Percentiles rank a stretch among this genome's conserved stretches.
These are phyloP conservation scores for Phytopythium kandeliae DNA, from an alignment of 352 stramenopile genomes.

Conservation along the genomic window DNA sequence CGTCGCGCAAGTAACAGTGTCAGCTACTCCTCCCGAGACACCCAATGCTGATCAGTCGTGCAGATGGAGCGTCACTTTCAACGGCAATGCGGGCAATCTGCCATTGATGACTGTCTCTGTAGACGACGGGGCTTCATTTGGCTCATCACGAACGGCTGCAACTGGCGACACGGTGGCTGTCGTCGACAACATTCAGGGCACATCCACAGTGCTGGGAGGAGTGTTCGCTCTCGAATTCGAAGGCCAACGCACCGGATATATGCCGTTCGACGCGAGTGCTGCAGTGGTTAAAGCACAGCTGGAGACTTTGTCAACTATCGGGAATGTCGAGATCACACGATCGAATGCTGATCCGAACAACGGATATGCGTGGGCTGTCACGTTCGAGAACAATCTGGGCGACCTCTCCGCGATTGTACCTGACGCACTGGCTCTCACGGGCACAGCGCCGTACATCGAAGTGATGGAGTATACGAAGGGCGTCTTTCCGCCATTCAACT, in stretches of 20 bases:
- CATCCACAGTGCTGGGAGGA: conserved; percentile 48
- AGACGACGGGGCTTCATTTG: conserved; percentile 31
- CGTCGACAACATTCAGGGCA: conserved; percentile 28
- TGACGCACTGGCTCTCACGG: conserved; percentile 84
- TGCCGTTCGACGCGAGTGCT: conserved; percentile 87
- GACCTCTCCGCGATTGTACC: conserved; percentile 69
- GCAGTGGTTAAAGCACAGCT: conserved; percentile 86
- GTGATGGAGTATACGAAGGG: conserved; percentile 76
- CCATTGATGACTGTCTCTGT: conserved; percentile 49
- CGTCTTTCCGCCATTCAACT: conserved; percentile 89
- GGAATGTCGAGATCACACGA: conserved; percentile 81
- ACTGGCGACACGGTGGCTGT: conserved; percentile 47
- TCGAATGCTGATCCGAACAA: conserved; percentile 87
- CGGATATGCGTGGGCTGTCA: conserved; percentile 91
- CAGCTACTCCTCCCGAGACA: conserved; percentile 26
- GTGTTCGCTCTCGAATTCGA: conserved; percentile 88
- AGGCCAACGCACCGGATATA: conserved; percentile 87
- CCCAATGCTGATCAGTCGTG: conserved; percentile 67
- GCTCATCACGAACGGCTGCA: conserved; percentile 17
- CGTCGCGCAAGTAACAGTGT: conserved; percentile 88
- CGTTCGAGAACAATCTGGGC: conserved; percentile 90
- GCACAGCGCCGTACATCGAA: conserved; percentile 79
- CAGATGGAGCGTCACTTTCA: conserved; percentile 91
- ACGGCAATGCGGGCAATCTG: conserved; percentile 89
- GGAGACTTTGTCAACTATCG: conserved; percentile 86